Percentiles rank a stretch among this genome's conserved stretches.
Conservation (phyloP, 2,329 filamentous ascomycete genomes). For the Drechslerella stenobrocha region DNA sequence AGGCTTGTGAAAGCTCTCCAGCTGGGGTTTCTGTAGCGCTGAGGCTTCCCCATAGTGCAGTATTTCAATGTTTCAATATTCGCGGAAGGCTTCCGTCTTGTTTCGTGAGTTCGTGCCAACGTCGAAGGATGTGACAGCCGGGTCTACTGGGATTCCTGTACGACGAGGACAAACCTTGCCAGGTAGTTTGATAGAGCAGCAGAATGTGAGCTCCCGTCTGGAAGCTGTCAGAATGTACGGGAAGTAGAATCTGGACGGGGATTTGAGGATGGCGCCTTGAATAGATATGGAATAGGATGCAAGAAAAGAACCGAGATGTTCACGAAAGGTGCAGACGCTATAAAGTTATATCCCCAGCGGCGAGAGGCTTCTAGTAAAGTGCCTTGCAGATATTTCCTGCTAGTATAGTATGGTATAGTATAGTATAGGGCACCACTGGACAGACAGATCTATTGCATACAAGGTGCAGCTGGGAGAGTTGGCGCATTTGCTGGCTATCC, state of each 20-base stretch:
- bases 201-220: constrained; percentile 14
- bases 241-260: not conserved
- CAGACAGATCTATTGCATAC: constrained; percentile 23
- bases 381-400: constrained; percentile 37
- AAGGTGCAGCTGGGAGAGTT: constrained; percentile 11
- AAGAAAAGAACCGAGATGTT: constrained; percentile 4
- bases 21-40: not conserved
- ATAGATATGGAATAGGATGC: constrained; percentile 3
- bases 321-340: constrained; percentile 14
- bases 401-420: no score
- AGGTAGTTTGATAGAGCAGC: constrained; percentile 12
- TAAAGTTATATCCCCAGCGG: constrained; percentile 14
- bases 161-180: no score
- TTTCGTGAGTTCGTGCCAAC: no score
- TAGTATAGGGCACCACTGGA: constrained; percentile 30
- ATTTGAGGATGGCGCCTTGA: not conserved
- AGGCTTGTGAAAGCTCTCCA: constrained; percentile 1
- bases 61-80: constrained; percentile 9
- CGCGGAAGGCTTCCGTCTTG: constrained; percentile 33
- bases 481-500: constrained; percentile 22
- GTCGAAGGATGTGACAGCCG: no score
- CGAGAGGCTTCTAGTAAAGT: constrained; percentile 23
- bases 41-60: not conserved
- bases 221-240: not conserved
- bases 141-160: no score